Evolutionary conservation across 495 filamentous ascomycete species (phyloP).

Genomic region (Penicillium parvum): DNA sequence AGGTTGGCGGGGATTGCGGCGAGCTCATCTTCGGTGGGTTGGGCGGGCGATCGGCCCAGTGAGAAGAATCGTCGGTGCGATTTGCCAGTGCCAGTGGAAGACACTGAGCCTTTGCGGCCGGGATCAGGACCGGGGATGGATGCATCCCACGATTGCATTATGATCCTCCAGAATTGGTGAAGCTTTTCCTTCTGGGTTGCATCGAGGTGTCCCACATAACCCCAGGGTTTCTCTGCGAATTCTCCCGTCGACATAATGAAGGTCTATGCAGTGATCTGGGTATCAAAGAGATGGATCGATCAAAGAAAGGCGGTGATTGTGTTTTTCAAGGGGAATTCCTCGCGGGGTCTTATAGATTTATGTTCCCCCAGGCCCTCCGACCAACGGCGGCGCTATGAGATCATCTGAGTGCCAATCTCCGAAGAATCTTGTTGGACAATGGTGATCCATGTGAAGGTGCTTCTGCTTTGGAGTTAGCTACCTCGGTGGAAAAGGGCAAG

Average conservation of each 20-base stretch:
- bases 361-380: too few relatives aligned
- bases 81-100: conserved; percentile 2
- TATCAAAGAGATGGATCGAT: neutral
- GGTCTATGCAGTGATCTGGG: neutral
- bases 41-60: conserved; percentile 8
- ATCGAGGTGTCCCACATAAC: conserved; percentile 15
- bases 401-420: neutral
- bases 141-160: conserved; percentile 20
- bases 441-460: conserved; percentile 2
- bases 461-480: neutral
- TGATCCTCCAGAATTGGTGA: conserved; percentile 12
- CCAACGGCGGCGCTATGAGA: neutral
- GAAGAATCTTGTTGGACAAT: neutral
- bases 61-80: conserved; percentile 16
- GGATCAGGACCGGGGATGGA: conserved; percentile 1
- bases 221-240: conserved; percentile 3
- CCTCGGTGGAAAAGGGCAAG: conserved; percentile 5
- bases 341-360: neutral
- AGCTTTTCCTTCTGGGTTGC: conserved; percentile 13
- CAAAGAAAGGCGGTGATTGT: neutral
- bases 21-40: conserved; percentile 9
- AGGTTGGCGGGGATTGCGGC: conserved; percentile 17
- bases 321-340: too few relatives aligned
- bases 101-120: conserved; percentile 1
- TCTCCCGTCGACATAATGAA: neutral